Evolutionary conservation across 2,329 filamentous ascomycete species (phyloP).

Genomic region (Seiridium cupressi): DNA sequence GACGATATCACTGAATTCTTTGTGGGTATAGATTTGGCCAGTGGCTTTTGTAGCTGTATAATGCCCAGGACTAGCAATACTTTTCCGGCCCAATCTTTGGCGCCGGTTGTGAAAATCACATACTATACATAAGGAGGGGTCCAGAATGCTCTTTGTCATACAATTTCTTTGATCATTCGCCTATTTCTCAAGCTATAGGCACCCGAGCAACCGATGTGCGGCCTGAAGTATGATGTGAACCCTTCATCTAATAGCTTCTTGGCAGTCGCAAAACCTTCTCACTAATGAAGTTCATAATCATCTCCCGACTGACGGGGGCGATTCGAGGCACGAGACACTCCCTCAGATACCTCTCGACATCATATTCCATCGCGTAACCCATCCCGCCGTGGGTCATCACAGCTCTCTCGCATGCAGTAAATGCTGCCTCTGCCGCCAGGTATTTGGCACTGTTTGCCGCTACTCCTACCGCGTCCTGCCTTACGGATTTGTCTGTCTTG

Average conservation of each 20-base stretch:
- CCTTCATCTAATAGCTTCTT: constrained; percentile 46
- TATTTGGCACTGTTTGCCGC: constrained; percentile 72
- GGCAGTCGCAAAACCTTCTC: constrained; percentile 68
- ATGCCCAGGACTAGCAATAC: too few species aligned
- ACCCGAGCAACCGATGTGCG: too few species aligned
- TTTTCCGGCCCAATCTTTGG: too few species aligned
- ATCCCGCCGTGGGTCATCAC: constrained; percentile 61
- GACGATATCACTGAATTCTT: too few species aligned
- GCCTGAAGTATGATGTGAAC: not conserved
- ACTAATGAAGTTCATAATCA: constrained; percentile 73
- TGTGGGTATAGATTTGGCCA: too few species aligned
- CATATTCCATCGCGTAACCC: constrained; percentile 64
- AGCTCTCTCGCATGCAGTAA: constrained; percentile 59
- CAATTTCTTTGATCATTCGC: too few species aligned
- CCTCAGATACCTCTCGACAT: constrained; percentile 64
- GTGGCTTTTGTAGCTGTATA: too few species aligned
- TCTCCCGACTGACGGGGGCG: constrained; percentile 65
- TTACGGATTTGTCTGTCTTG: constrained; percentile 47
- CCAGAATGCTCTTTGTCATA: too few species aligned
- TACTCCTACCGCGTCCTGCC: constrained; percentile 57
- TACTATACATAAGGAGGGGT: too few species aligned
- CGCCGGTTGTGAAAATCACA: too few species aligned
- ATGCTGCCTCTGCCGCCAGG: constrained; percentile 63
- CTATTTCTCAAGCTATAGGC: too few species aligned
- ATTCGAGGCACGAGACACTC: constrained; percentile 65